Conservation (phyloP, 768 basidiomycete genomes). For the Mycena pura region DNA sequence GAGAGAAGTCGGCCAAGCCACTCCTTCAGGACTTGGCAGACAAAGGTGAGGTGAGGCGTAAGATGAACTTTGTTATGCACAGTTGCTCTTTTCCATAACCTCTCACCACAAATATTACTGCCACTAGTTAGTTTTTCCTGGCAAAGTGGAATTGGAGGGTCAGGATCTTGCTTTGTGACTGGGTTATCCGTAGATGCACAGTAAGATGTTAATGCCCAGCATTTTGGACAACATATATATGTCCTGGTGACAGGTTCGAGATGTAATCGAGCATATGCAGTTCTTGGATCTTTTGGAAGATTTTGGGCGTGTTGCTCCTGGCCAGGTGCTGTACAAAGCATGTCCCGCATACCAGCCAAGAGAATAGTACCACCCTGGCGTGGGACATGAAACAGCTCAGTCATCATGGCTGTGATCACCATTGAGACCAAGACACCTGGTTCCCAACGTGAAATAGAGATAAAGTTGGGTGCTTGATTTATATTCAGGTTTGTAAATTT, state of each 20-base stretch:
- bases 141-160: conserved; percentile 7
- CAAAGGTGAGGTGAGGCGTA: conserved; percentile 22
- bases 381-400: conserved; percentile 30
- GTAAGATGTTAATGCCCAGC: conserved; percentile 30
- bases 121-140: conserved; percentile 7
- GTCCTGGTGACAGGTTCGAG: conserved; percentile 31
- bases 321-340: conserved; percentile 14
- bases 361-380: conserved; percentile 27
- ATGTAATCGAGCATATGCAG: conserved; percentile 13
- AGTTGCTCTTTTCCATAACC: conserved; percentile 27
- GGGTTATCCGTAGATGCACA: background rate
- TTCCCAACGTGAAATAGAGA: background rate
- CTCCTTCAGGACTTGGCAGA: conserved; percentile 31
- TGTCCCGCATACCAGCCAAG: conserved; percentile 26
- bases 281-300: conserved; percentile 30
- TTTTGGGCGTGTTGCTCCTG: background rate
- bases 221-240: conserved; percentile 33
- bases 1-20: conserved; percentile 37
- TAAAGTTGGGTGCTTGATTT: conserved; percentile 2
- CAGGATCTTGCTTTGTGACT: background rate
- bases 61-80: background rate
- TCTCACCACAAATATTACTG: conserved; percentile 21
- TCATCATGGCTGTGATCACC: conserved; percentile 25
- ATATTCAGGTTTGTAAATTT: background rate
- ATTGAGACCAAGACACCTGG: conserved; percentile 1